Evolutionary conservation across 495 filamentous ascomycete species (phyloP), one percentile per base, ranked within the genome.

Genomic region (Neurospora tetraspora): DNA sequence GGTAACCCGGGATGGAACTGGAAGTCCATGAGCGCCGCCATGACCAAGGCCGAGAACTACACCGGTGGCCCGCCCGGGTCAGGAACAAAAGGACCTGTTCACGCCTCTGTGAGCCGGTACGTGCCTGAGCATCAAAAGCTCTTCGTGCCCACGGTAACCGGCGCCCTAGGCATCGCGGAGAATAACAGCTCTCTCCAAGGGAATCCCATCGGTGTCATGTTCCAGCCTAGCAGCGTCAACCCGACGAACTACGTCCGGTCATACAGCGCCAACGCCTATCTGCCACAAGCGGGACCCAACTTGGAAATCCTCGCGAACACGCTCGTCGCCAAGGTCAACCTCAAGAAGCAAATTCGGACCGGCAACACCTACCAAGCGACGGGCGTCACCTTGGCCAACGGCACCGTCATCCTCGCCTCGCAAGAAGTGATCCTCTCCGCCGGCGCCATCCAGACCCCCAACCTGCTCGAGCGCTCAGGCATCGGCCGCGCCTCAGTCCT

Each of bases 1-100:
- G 87, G 87, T 12, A 86, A 86, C 37, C 73, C 79, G 5, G 84
- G 85, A 1, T 91, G 88, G 89, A 83, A 80, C 70, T 90, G 88
- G 87, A 77, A 87, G 10, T 78, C 75, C 23, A 78, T 85, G 76
- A 42, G 73, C 38, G 18, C 61, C 2, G 80, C 77, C 43, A 84
- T 85, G 83, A 39, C 73, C 23, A 81, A 77, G 70, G 73, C 75
- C 5, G 82, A 83, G 75, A 82, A 76, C 39, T 85, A 81, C 70
- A 75, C 76, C 0, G 70, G 70, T n/a, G 53, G 68, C 14, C 45
- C 72, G 2, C 69, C 71, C 59, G 73, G 47, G 34, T 47, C 38
- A 69, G 78, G 69, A 38, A 37, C 70, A 11, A 39, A 37, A 0
- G 82, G 82, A 2, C 82, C 82, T 2, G 77, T 85, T 59, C 70